A percentile compares a stretch with the other conserved stretches of the same genome.
These are phyloP conservation scores for Echinosophora koreensis DNA, from an alignment of 306 rosid species.

Conservation along the genomic window DNA sequence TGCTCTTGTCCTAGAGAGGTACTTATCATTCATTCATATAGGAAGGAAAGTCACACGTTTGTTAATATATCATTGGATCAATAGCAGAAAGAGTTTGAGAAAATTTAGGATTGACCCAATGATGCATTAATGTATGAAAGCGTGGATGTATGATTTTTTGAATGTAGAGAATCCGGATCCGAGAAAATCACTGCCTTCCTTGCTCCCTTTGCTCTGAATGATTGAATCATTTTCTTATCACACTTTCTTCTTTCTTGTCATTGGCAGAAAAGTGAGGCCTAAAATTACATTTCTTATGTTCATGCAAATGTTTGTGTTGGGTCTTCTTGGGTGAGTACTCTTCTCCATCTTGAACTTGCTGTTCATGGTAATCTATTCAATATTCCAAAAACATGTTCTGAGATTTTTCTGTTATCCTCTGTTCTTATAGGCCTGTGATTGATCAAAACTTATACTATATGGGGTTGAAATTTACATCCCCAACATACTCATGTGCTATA, in stretches of 20 bases:
- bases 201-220: background rate
- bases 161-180: too few species aligned
- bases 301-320: conserved; percentile 75
- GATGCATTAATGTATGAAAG: too few species aligned
- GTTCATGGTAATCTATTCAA: background rate
- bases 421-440: conserved; percentile 75
- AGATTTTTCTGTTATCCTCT: background rate
- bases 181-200: background rate
- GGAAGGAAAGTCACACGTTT: too few species aligned
- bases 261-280: conserved; percentile 82
- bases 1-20: conserved; percentile 93
- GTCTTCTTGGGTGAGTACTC: conserved; percentile 87
- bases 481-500: conserved; percentile 89
- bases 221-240: conserved; percentile 35
- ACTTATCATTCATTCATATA: background rate
- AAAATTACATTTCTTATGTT: conserved; percentile 75
- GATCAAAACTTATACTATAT: conserved; percentile 91
- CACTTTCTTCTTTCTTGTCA: background rate
- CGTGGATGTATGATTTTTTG: too few species aligned
- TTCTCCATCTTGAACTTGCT: background rate
- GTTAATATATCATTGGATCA: too few species aligned
- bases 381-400: background rate
- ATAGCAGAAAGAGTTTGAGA: too few species aligned
- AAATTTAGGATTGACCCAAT: too few species aligned
- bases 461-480: conserved; percentile 86